These are phyloP conservation scores for Harringtonia aguacate DNA, from an alignment of 2,329 filamentous ascomycete species.

Conservation along the genomic window DNA sequence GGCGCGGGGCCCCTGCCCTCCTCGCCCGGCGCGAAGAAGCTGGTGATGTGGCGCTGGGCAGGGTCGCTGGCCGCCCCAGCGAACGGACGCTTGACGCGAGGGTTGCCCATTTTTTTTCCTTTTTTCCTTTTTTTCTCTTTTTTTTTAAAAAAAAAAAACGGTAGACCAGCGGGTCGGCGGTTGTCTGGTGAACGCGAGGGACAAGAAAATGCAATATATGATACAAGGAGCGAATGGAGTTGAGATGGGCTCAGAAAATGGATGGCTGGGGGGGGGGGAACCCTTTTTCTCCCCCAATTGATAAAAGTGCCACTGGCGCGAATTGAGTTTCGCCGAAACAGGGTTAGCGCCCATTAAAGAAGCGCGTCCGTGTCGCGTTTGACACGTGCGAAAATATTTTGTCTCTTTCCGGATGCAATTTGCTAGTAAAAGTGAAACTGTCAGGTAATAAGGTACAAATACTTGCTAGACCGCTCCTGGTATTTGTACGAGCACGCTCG, in stretches of 20 bases:
- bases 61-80: conserved; percentile 47
- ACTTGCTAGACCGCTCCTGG: neutral
- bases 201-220: too few relatives aligned
- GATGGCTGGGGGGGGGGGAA: neutral
- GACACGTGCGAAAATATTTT: too few relatives aligned
- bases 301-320: neutral
- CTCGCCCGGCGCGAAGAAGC: conserved; percentile 38
- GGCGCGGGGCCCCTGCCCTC: conserved; percentile 4
- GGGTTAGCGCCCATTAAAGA: neutral
- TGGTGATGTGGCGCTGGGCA: conserved; percentile 52
- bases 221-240: too few relatives aligned
- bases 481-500: too few relatives aligned
- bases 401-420: too few relatives aligned
- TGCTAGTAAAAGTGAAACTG: too few relatives aligned
- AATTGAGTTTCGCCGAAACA: neutral
- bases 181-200: too few relatives aligned
- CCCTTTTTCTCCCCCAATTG: too few relatives aligned
- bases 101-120: conserved; percentile 22
- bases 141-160: too few relatives aligned
- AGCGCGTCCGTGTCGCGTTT: conserved; percentile 1
- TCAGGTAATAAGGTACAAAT: neutral
- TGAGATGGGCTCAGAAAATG: neutral
- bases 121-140: neutral
- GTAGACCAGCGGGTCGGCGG: too few relatives aligned
- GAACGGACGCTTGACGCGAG: conserved; percentile 51